These are phyloP conservation scores for Leptoxyphium fumago DNA, from an alignment of 2,329 filamentous ascomycete species.

Conservation along the genomic window DNA sequence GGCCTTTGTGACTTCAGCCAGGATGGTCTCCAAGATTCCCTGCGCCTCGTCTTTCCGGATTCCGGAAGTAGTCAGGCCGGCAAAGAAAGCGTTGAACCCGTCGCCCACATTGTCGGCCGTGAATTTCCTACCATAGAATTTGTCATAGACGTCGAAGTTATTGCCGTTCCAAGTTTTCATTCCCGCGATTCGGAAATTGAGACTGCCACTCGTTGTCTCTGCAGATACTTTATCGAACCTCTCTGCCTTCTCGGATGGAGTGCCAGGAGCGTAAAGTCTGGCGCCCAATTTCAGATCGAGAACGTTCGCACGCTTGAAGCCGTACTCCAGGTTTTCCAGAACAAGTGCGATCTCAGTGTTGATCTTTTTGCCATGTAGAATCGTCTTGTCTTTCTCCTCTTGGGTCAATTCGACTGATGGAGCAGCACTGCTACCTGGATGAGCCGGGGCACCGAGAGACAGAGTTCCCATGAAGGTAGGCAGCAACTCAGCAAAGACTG, in stretches of 20 bases:
- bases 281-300: constrained; percentile 85
- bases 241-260: constrained; percentile 41
- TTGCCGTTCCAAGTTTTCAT: constrained; percentile 43
- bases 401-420: constrained; percentile 7
- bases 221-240: constrained; percentile 44
- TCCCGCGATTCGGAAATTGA: constrained; percentile 51
- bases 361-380: constrained; percentile 47
- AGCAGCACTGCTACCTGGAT: constrained; percentile 6
- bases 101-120: constrained; percentile 38
- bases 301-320: constrained; percentile 75
- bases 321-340: constrained; percentile 67
- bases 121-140: constrained; percentile 49
- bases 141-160: constrained; percentile 47
- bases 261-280: constrained; percentile 67
- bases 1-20: constrained; percentile 24
- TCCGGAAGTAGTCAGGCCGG: constrained; percentile 23
- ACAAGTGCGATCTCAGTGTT: constrained; percentile 69
- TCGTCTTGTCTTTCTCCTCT: constrained; percentile 21
- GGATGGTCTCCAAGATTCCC: constrained; percentile 30
- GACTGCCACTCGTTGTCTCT: constrained; percentile 42
- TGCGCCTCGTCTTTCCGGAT: constrained; percentile 22
- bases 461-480: constrained; percentile 75
- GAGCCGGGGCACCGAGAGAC: constrained; percentile 41
- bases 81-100: constrained; percentile 44
- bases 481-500: constrained; percentile 65